These are phyloP conservation scores for Ziziphus jujuba DNA, from an alignment of 306 rosid species.

Conservation along the genomic window DNA sequence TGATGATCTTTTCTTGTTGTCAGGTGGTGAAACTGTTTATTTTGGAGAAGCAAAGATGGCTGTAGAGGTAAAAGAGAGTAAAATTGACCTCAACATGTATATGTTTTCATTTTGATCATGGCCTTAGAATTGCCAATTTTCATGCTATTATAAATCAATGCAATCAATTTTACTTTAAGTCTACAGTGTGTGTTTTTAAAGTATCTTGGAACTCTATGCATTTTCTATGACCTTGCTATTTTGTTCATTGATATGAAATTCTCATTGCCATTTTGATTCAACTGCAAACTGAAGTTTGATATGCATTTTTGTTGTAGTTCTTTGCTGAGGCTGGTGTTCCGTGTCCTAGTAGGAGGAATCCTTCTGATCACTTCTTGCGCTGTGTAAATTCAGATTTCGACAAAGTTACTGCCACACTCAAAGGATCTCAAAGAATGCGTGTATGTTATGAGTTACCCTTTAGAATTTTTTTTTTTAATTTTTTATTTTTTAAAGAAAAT, in stretches of 20 bases:
- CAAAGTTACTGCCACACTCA: conserved; percentile 68
- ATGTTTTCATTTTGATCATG: no score
- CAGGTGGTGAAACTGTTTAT: conserved; percentile 80
- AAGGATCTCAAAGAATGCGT: conserved; percentile 74
- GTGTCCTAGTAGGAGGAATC: conserved; percentile 78
- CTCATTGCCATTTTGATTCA: neutral
- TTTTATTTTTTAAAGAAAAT: no score
- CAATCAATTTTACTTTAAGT: no score
- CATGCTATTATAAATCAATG: no score
- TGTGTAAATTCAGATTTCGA: conserved; percentile 86
- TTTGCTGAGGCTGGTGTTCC: conserved; percentile 86
- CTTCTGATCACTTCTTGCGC: conserved; percentile 85
- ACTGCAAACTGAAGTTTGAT: neutral
- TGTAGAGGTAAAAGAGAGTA: conserved; percentile 45
- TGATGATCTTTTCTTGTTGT: conserved; percentile 78
- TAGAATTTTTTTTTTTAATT: neutral
- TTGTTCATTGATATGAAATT: neutral
- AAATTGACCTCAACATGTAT: no score
- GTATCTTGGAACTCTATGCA: no score
- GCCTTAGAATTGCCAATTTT: no score
- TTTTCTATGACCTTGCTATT: neutral
- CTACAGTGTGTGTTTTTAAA: no score
- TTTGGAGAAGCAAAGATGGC: conserved; percentile 86
- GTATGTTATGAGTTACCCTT: conserved; percentile 38
- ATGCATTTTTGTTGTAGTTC: conserved; percentile 38